Percentiles rank a stretch among this genome's conserved stretches.
These are phyloP conservation scores for Pseudogymnoascus sp. DNA, from an alignment of 2,329 filamentous ascomycete genomes.

Conservation along the genomic window DNA sequence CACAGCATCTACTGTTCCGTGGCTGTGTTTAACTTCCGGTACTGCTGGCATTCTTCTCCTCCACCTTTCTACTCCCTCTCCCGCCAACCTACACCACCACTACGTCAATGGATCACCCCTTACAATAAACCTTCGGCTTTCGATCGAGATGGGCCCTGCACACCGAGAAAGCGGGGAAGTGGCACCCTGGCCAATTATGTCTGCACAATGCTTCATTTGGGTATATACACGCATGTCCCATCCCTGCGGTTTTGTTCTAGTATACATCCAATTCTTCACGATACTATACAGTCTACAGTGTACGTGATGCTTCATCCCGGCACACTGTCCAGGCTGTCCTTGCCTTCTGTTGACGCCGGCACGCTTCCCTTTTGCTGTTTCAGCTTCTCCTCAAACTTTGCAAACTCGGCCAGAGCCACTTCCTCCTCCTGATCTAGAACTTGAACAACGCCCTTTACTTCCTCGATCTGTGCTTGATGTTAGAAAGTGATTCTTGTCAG, in stretches of 20 bases:
- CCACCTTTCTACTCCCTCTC: neutral
- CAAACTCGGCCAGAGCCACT: conserved; percentile 79
- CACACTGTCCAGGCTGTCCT: conserved; percentile 8
- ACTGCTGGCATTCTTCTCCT: neutral
- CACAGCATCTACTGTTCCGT: neutral
- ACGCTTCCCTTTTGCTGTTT: conserved; percentile 45
- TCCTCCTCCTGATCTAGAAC: conserved; percentile 90
- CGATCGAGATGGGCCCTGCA: neutral
- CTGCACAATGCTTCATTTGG: conserved; percentile 7
- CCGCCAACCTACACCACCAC: neutral
- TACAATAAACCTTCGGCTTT: neutral
- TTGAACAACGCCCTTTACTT: conserved; percentile 88
- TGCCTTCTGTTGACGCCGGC: conserved; percentile 20
- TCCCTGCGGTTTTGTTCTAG: neutral
- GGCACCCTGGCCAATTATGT: conserved; percentile 1
- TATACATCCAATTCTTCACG: neutral
- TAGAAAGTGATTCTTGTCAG: neutral
- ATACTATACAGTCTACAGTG: neutral
- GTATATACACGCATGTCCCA: conserved; percentile 4
- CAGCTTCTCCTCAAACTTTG: conserved; percentile 86
- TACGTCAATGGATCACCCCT: neutral
- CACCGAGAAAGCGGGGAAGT: neutral
- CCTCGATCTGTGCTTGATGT: conserved; percentile 64
- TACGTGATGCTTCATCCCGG: neutral
- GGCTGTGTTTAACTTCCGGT: neutral